Evolutionary conservation across 371 early-diverging fungal species (phyloP), one percentile per base, ranked within the genome.

Genomic region (Massospora cicadina): DNA sequence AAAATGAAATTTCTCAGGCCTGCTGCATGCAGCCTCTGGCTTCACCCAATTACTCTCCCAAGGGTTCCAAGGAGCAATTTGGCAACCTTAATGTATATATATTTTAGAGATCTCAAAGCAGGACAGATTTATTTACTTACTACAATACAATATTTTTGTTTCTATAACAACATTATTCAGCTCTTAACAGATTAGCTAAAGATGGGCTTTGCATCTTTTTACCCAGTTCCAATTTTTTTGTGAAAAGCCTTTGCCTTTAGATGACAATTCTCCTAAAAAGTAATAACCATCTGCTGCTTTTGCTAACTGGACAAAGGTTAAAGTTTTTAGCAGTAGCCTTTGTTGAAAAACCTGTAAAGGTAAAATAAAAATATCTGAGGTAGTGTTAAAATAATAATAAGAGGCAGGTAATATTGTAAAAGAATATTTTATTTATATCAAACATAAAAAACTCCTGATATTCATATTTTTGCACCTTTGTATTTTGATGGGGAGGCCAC

Each of bases 1-100:
- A 60, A 63, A 54, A 82, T 82, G 82, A 76, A 81, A 32, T 72
- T 72, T 60, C 78, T 0, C 67, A 73, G 43, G 77, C 78, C 58
- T 85, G 87, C 71, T 84, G 85, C 69, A 68, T 74, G 60, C 77
- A 81, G 1, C 80, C 82, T 24, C 81, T 85, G 24, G 85, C 85
- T 58, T 64, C 65, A 13, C 75, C 79, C 53, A 66, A 74, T 60
- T 86, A 86, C 71, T 58, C 68, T 24, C 68, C 81, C 64, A 71
- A 72, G 59, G 87, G 87, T n/a, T n/a, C n/a, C 53, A 68, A 70
- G 28, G 68, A 72, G n/a, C 75, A 72, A 33, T 72, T 70, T 24
- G n/a, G 68, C 33, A 79, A 76, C 55, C 66, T 79, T 31, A 65
- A 70, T n/a, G 64, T 74, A 23, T 77, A 77, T 33, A 63, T 65